Conservation (phyloP, 2,329 filamentous ascomycete genomes). For the Penicillium sclerotigenum region DNA sequence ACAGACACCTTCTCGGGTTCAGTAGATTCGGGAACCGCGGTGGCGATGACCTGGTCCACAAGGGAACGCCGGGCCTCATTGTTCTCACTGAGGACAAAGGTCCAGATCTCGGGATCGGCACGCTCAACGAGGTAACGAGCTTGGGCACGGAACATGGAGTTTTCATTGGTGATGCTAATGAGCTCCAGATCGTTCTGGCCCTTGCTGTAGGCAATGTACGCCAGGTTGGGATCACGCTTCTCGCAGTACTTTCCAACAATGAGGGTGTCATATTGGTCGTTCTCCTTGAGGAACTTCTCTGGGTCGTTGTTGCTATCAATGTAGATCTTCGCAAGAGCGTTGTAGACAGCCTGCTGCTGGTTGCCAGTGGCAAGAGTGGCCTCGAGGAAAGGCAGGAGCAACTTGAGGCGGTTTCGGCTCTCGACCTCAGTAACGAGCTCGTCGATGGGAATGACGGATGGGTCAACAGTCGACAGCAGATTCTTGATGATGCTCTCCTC, state of each 20-base stretch:
- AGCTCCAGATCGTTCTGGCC: slow-evolving; percentile 96
- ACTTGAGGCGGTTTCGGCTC: slow-evolving; percentile 88
- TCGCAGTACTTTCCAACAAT: slow-evolving; percentile 96
- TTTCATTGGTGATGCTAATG: slow-evolving; percentile 97
- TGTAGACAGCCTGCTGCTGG: slow-evolving; percentile 94
- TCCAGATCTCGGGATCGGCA: slow-evolving; percentile 86
- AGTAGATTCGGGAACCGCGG: slow-evolving; percentile 85
- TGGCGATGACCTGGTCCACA: slow-evolving; percentile 93
- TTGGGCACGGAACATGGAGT: slow-evolving; percentile 99
- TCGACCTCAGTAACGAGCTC: slow-evolving; percentile 95
- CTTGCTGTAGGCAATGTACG: slow-evolving; percentile 92
- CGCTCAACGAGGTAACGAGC: slow-evolving; percentile 91
- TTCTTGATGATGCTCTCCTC: slow-evolving; percentile 96
- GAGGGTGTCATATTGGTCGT: slow-evolving; percentile 91
- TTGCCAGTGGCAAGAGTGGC: slow-evolving; percentile 84
- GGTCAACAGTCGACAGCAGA: slow-evolving; percentile 78
- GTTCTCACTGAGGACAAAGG: slow-evolving; percentile 90
- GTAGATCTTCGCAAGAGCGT: slow-evolving; percentile 97
- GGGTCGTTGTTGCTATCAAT: slow-evolving; percentile 98
- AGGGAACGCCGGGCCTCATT: slow-evolving; percentile 92
- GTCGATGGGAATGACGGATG: slow-evolving; percentile 84
- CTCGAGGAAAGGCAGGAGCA: slow-evolving; percentile 93
- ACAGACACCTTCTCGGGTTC: slow-evolving; percentile 94
- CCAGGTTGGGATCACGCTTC: slow-evolving; percentile 94
- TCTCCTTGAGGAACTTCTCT: slow-evolving; percentile 95